Conservation (phyloP, 495 filamentous ascomycete species). For the Penicillium turbatum region DNA sequence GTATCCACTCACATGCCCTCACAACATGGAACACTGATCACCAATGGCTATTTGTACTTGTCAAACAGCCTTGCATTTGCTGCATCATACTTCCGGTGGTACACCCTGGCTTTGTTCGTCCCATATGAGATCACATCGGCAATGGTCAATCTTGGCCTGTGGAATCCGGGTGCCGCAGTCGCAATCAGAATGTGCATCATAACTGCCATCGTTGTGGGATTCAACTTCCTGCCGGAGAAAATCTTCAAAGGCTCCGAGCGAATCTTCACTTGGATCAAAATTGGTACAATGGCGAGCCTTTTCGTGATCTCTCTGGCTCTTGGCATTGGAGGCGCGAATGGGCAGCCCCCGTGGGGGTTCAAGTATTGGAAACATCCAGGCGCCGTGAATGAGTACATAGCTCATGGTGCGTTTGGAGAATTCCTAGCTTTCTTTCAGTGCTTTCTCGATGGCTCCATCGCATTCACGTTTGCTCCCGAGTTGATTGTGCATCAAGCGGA, state of each 20-base stretch:
- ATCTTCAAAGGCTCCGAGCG: constrained; percentile 78
- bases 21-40: constrained; percentile 51
- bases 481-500: constrained; percentile 50
- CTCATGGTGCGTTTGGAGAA: constrained; percentile 55
- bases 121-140: constrained; percentile 74
- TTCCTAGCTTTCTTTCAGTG: constrained; percentile 69
- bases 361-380: constrained; percentile 72
- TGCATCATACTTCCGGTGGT: constrained; percentile 59
- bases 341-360: constrained; percentile 65
- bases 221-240: constrained; percentile 77
- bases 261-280: constrained; percentile 72
- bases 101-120: constrained; percentile 61
- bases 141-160: constrained; percentile 76
- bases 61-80: constrained; percentile 49
- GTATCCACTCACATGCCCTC: constrained; percentile 58
- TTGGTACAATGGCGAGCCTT: constrained; percentile 71
- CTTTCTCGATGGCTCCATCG: constrained; percentile 49
- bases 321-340: constrained; percentile 63
- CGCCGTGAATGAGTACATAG: constrained; percentile 61
- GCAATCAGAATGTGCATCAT: constrained; percentile 71
- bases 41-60: constrained; percentile 51
- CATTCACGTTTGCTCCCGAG: constrained; percentile 55
- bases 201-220: constrained; percentile 59
- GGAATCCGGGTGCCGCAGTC: constrained; percentile 57
- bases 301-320: constrained; percentile 63